Evolutionary conservation across 352 stramenopile genomes (phyloP), one percentile per base, ranked within the genome.

Genomic region (Globisporangium iwayamae): DNA sequence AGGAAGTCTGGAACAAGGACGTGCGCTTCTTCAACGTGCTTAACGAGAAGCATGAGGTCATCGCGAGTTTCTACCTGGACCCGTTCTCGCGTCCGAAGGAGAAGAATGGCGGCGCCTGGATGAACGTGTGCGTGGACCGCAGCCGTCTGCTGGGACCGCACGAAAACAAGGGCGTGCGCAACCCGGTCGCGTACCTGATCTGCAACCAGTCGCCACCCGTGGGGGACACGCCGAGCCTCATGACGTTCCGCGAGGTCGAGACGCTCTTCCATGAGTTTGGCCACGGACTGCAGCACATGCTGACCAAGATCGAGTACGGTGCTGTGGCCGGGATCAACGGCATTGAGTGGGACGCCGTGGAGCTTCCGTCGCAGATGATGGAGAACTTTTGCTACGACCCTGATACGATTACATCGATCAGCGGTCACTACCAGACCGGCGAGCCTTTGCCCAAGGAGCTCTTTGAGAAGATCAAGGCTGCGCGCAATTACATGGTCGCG

Each of bases 311-410:
- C 56, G 86, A 96, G 51, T 91, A 99, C 66, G 95, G 93, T 62
- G 96, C 98, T 53, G 96, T 98, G 41, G 94, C 97, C 4, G 96
- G 96, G 16, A 98, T 99, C 75, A 99, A 98, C 71, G 94, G 93
- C 51, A 88, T 99, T 16, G 97, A 99, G 75, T 99, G 96, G 97
- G 97, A 99, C 81, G 97, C 97, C 14, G 96, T 99, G 3, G 97
- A 99, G 72, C 78, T 98, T 18, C 97, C 97, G 28, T 98, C 89
- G 11, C 97, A 99, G 79, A 99, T 99, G 81, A 99, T 99, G 97
- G 97, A 99, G 66, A 99, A 99, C 74, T 99, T 97, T 81, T 98
- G 95, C 75, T 99, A 99, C 75, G 92, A 99, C 71, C 72, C 85
- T 59, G 77, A 96, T 68, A 95, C 87, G 18, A 83, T 96, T 61